Evolutionary conservation across 2,329 filamentous ascomycete genomes (phyloP), one percentile per base, ranked within the genome.

Genomic region (Herpotrichia juniperi): DNA sequence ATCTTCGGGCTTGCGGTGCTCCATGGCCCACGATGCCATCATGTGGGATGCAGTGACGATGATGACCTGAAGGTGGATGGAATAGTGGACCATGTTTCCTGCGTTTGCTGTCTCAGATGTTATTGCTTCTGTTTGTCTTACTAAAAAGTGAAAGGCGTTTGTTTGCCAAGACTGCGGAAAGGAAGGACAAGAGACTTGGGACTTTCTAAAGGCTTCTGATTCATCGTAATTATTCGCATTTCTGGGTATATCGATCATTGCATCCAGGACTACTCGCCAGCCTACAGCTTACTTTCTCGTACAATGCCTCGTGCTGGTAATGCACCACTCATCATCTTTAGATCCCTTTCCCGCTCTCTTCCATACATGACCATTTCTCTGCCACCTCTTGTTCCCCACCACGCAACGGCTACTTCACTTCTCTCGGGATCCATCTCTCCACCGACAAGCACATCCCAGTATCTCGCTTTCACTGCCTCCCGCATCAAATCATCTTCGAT

Each of bases 381-480:
- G 0, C 85, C 85, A 3, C 85, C 84, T 52, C 82, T 71, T 70
- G 84, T 76, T 75, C 86, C 89, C 93, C 93, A 96, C 93, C 93
- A 97, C 2, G 85, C 84, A 16, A 96, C 89, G 43, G 88, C 91
- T 26, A 89, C 81, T 34, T 87, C 85, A 6, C 90, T 88, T 53
- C 91, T 83, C 68, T 96, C 90, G 21, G 96, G 87, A 73, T 96
- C 92, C 85, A 96, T 89, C 76, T 96, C 91, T 3, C 91, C 91
- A 61, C 83, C 87, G 34, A 87, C 87, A 9, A 96, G 75, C 2
- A 91, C 82, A 51, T 94, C 87, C 87, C 90, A 92, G 71, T 96
- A 89, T 44, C 91, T 80, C 57, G 85, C 81, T 66, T 87, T 86
- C 31, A 87, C 90, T 2, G 79, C 77, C 42, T 86, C 81, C 37